Percentiles rank a stretch among this genome's conserved stretches.
Evolutionary conservation across 306 rosid genomes (phyloP).

Genomic region (Quercus variabilis): DNA sequence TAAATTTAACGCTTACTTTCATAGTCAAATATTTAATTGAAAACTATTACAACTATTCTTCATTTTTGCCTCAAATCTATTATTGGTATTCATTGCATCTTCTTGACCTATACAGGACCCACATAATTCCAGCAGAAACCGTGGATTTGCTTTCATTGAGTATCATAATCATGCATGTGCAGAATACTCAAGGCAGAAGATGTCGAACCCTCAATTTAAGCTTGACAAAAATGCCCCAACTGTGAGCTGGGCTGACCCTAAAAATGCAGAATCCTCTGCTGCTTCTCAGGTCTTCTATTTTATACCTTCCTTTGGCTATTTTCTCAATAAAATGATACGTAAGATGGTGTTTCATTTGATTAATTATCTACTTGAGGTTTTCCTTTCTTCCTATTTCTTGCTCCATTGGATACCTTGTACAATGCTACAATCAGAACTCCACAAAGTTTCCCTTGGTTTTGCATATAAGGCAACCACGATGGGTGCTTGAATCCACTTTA

Average conservation of each 20-base stretch:
- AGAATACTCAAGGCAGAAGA: conserved; percentile 59
- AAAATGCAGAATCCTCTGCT: conserved; percentile 55
- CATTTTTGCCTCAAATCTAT: conserved; percentile 15
- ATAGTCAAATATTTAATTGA: not conserved
- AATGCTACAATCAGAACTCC: not conserved
- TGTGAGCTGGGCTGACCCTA: conserved; percentile 77
- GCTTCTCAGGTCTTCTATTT: conserved; percentile 48
- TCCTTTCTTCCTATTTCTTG: not conserved
- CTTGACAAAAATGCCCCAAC: conserved; percentile 61
- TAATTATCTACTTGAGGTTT: not conserved
- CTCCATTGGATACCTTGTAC: not conserved
- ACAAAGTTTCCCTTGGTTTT: not conserved
- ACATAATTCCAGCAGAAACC: conserved; percentile 44
- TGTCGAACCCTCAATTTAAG: conserved; percentile 66
- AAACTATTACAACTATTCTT: not conserved
- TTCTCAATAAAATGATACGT: conserved; percentile 1
- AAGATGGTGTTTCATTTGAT: conserved; percentile 4
- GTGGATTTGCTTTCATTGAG: conserved; percentile 64
- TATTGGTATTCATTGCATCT: not conserved
- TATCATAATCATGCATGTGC: conserved; percentile 71
- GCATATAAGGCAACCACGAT: not conserved
- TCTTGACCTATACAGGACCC: conserved; percentile 47
- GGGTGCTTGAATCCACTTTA: not conserved
- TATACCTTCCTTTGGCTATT: not conserved
- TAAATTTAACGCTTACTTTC: not conserved